Conservation (phyloP, 2,329 filamentous ascomycete species). For the Penicillium sp. region DNA sequence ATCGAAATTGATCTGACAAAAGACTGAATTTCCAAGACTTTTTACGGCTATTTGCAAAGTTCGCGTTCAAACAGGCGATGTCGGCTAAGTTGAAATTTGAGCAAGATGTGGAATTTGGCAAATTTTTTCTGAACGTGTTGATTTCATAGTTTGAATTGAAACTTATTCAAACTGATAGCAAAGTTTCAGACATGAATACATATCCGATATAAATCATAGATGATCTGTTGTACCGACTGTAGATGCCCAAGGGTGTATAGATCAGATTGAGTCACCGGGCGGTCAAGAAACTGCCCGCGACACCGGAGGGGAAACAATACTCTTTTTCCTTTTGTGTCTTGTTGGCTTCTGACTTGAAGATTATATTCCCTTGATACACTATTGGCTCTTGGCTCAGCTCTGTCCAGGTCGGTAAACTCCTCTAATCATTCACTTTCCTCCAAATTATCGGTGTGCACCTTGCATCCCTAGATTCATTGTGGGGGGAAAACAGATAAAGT, state of each 20-base stretch:
- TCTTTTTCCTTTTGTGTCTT: slow-evolving; percentile 5
- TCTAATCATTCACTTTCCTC: neutral
- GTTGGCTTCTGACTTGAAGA: neutral
- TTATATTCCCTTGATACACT: neutral
- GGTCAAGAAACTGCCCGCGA: slow-evolving; percentile 23
- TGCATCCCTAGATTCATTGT: slow-evolving; percentile 14
- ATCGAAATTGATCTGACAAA: neutral
- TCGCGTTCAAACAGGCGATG: neutral
- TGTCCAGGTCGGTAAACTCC: neutral
- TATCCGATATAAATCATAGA: neutral
- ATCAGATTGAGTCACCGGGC: slow-evolving; percentile 20
- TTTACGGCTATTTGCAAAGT: neutral
- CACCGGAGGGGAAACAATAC: slow-evolving; percentile 22
- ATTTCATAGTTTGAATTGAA: neutral
- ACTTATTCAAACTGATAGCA: neutral
- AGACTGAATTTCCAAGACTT: neutral
- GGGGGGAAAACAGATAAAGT: slow-evolving; percentile 12
- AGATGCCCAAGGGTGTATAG: neutral
- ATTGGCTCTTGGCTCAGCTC: neutral
- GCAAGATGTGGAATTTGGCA: neutral
- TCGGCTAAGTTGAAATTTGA: neutral
- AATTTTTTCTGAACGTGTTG: neutral
- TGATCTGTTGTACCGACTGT: neutral
- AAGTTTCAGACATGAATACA: neutral
- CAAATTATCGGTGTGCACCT: neutral